These are phyloP conservation scores for Knufia petricola DNA, from an alignment of 2,329 filamentous ascomycete genomes.

Conservation along the genomic window DNA sequence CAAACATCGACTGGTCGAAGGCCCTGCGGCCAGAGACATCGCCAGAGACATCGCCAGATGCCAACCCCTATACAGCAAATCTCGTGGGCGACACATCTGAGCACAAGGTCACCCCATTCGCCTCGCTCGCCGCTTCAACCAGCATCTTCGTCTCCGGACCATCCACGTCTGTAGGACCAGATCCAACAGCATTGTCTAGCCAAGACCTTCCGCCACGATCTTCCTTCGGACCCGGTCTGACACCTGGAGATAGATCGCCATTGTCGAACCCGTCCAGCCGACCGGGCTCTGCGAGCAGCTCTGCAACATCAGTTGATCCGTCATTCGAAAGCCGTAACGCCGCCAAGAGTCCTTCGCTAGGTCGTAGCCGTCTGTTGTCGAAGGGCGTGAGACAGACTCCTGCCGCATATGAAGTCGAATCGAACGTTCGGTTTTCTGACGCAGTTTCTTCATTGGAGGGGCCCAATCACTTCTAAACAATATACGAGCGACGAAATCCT, in stretches of 20 bases:
- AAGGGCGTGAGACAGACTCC: background rate
- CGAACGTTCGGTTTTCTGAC: background rate
- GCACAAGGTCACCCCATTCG: background rate
- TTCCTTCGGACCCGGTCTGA: background rate
- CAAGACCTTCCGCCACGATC: background rate
- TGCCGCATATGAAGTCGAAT: background rate
- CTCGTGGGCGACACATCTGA: background rate
- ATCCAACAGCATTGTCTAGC: background rate
- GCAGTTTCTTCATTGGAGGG: too few relatives aligned
- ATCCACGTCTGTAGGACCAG: too few relatives aligned
- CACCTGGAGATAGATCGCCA: too few relatives aligned
- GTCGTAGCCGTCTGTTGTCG: background rate
- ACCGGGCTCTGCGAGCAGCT: background rate
- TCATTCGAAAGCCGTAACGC: background rate
- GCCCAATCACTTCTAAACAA: too few relatives aligned
- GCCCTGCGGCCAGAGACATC: too few relatives aligned
- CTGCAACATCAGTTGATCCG: background rate
- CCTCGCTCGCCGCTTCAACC: background rate
- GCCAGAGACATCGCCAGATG: background rate
- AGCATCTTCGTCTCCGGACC: background rate
- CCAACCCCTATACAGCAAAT: background rate
- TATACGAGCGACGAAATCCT: too few relatives aligned
- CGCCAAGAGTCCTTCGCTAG: background rate
- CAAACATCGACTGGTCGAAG: too few relatives aligned
- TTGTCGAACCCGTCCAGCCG: too few relatives aligned